Evolutionary conservation across 768 basidiomycete genomes (phyloP).

Genomic region (Leccinum rimulosum): DNA sequence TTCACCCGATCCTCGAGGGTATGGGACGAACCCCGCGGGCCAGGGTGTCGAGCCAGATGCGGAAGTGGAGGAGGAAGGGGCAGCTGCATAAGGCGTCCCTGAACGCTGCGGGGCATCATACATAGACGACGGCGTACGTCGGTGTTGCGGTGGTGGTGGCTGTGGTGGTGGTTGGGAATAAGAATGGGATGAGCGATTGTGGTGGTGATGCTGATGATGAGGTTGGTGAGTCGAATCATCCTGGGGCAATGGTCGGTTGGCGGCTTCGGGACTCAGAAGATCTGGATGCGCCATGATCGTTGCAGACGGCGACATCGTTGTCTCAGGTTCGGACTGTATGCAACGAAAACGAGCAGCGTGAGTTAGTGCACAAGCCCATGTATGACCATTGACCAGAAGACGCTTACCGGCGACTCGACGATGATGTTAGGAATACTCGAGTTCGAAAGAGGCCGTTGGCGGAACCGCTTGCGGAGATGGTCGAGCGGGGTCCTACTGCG

Average conservation of each 20-base stretch:
- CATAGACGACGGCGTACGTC: background rate
- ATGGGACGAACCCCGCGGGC: conserved; percentile 22
- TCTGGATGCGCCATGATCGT: conserved; percentile 36
- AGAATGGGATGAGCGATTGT: background rate
- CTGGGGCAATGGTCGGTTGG: conserved; percentile 27
- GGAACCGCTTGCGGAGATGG: conserved; percentile 27
- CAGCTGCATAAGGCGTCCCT: conserved; percentile 7
- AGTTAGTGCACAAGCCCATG: background rate
- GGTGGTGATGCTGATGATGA: background rate
- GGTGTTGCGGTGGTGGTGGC: background rate
- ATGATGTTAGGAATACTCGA: conserved; percentile 41
- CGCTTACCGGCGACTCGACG: conserved; percentile 46
- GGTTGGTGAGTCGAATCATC: conserved; percentile 10
- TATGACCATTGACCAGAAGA: background rate
- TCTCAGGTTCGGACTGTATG: conserved; percentile 40
- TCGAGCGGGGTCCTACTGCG: conserved; percentile 22
- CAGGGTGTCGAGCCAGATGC: background rate
- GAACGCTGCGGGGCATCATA: conserved; percentile 9
- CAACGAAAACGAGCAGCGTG: background rate
- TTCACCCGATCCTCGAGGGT: conserved; percentile 1
- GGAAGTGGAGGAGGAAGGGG: background rate
- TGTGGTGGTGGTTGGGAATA: background rate
- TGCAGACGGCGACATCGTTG: conserved; percentile 31
- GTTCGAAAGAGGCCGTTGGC: conserved; percentile 32
- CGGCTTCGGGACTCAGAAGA: conserved; percentile 44